A percentile compares a stretch with the other conserved stretches of the same genome.
These are phyloP conservation scores for Isabelozyma heimii DNA, from an alignment of 805 yeast species.

Conservation along the genomic window DNA sequence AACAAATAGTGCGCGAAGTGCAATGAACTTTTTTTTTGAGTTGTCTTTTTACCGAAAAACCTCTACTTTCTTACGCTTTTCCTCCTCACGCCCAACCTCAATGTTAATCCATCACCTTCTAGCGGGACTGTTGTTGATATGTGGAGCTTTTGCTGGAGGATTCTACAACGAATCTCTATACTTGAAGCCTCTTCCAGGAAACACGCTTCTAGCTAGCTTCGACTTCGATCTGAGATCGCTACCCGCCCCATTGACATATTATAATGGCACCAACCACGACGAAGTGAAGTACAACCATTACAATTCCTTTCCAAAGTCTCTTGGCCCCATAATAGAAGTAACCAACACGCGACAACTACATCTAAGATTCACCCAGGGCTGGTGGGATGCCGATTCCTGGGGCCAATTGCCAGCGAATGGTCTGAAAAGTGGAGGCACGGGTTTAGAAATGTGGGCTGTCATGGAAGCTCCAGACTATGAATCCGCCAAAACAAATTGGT, in stretches of 20 bases:
- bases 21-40: too few species aligned
- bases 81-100: neutral
- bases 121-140: neutral
- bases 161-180: constrained; percentile 58
- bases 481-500: constrained; percentile 68
- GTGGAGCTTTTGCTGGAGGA: constrained; percentile 6
- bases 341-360: constrained; percentile 75
- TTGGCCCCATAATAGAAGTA: constrained; percentile 70
- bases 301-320: constrained; percentile 71
- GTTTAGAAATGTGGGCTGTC: constrained; percentile 90
- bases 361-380: constrained; percentile 86
- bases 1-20: too few species aligned
- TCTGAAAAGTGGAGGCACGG: constrained; percentile 79
- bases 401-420: constrained; percentile 80
- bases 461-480: constrained; percentile 60
- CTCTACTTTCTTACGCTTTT: neutral
- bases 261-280: constrained; percentile 13
- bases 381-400: constrained; percentile 91
- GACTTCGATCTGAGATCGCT: constrained; percentile 63
- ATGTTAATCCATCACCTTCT: neutral
- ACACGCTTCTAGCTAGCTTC: constrained; percentile 68
- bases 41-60: neutral
- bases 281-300: constrained; percentile 41
- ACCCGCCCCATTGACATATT: constrained; percentile 20
- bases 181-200: constrained; percentile 71